phyloP scores from a whole-genome alignment of 2,329 filamentous ascomycete species.

The Botrytis porri region DNA sequence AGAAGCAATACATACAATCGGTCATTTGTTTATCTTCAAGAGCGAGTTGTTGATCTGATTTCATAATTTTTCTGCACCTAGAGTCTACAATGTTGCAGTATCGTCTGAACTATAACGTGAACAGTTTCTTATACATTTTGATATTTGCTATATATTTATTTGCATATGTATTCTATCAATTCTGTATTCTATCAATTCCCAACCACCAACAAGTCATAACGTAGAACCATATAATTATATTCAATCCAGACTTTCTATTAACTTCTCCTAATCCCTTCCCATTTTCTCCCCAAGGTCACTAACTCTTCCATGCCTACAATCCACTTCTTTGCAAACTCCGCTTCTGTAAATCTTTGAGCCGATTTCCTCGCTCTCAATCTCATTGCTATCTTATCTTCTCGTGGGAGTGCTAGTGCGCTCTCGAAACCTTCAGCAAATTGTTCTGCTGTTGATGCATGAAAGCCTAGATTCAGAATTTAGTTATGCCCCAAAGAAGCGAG shows the following conservation, averaged over 20 bases:
- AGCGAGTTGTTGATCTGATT: not conserved
- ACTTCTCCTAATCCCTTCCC: constrained; percentile 5
- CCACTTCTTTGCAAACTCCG: constrained; percentile 81
- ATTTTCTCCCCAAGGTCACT: constrained; percentile 43
- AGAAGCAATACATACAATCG: not conserved
- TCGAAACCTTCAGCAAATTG: constrained; percentile 82
- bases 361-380: constrained; percentile 72
- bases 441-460: constrained; percentile 73
- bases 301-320: constrained; percentile 69
- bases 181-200: not conserved
- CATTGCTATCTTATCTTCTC: constrained; percentile 70
- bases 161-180: constrained; percentile 5
- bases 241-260: not conserved
- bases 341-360: constrained; percentile 81
- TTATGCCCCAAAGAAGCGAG: not conserved
- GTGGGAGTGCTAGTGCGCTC: constrained; percentile 66
- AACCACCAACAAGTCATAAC: not conserved
- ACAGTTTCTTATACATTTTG: not conserved
- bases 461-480: constrained; percentile 53
- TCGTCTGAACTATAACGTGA: not conserved
- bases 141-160: constrained; percentile 15
- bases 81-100: no score
- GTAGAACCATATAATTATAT: not conserved
- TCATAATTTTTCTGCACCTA: not conserved
- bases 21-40: not conserved